Evolutionary conservation across 495 filamentous ascomycete species (phyloP).

Genomic region (Xylaria intraflava): DNA sequence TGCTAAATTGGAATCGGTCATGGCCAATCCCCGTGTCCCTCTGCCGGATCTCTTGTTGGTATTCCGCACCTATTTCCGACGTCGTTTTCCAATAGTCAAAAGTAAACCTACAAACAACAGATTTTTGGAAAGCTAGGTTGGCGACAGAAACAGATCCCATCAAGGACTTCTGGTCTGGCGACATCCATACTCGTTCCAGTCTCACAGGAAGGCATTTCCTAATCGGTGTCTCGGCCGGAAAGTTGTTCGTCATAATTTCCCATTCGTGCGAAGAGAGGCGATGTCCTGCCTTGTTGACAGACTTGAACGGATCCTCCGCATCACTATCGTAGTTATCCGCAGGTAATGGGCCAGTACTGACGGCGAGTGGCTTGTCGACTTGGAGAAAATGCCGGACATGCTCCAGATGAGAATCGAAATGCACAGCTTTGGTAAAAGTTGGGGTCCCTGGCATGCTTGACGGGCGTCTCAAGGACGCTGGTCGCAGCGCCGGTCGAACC

Average conservation of each 20-base stretch:
- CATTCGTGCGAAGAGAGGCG: slow-evolving; percentile 63
- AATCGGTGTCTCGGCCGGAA: slow-evolving; percentile 61
- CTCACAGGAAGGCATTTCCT: slow-evolving; percentile 60
- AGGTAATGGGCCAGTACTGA: slow-evolving; percentile 92
- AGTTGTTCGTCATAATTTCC: slow-evolving; percentile 80
- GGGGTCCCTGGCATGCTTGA: slow-evolving; percentile 97
- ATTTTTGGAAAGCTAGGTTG: slow-evolving; percentile 87
- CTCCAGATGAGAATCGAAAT: slow-evolving; percentile 91
- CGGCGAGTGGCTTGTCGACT: slow-evolving; percentile 85
- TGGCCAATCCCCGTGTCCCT: slow-evolving; percentile 59
- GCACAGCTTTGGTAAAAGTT: slow-evolving; percentile 88
- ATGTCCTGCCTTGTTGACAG: slow-evolving; percentile 39
- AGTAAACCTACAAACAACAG: slow-evolving; percentile 84
- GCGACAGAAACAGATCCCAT: slow-evolving; percentile 76
- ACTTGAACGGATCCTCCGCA: slow-evolving; percentile 74
- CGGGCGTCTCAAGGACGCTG: slow-evolving; percentile 67
- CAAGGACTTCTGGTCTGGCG: slow-evolving; percentile 74
- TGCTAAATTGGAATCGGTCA: slow-evolving; percentile 87
- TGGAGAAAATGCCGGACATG: slow-evolving; percentile 93
- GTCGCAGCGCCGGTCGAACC: slow-evolving; percentile 84
- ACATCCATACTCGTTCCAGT: slow-evolving; percentile 79
- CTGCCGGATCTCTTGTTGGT: slow-evolving; percentile 66
- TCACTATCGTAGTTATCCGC: slow-evolving; percentile 80
- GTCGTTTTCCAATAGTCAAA: slow-evolving; percentile 98
- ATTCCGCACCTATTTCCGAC: slow-evolving; percentile 88